Evolutionary conservation across 208 protist species (phyloP).

Genomic region (Wallacemonas sp.): DNA sequence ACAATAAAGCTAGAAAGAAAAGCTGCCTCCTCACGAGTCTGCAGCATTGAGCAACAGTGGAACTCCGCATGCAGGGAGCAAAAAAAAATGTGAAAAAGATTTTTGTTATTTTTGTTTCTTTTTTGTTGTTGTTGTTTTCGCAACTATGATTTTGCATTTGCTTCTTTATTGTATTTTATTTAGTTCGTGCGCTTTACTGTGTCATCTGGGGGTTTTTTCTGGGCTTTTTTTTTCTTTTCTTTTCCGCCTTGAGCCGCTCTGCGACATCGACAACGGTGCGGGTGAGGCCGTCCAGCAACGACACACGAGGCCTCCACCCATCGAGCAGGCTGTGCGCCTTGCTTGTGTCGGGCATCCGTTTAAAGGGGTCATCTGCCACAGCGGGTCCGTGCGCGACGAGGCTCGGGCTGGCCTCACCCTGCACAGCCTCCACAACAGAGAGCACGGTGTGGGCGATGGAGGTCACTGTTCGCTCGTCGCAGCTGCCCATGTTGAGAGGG

Average conservation of each 20-base stretch:
- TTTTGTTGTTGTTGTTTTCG: neutral
- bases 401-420: neutral
- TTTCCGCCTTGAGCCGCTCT: slow-evolving; percentile 12
- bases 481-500: slow-evolving; percentile 77
- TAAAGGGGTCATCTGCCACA: slow-evolving; percentile 56
- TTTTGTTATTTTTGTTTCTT: slow-evolving; percentile 1
- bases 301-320: slow-evolving; percentile 53
- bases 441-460: slow-evolving; percentile 56
- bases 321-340: slow-evolving; percentile 48
- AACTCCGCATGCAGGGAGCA: no score
- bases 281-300: slow-evolving; percentile 42
- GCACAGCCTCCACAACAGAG: slow-evolving; percentile 28
- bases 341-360: slow-evolving; percentile 60
- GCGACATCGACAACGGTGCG: slow-evolving; percentile 47
- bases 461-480: slow-evolving; percentile 62
- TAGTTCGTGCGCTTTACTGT: no score
- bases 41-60: no score
- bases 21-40: neutral
- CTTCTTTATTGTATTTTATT: no score
- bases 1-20: neutral
- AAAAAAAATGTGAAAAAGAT: no score
- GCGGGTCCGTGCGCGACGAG: slow-evolving; percentile 21
- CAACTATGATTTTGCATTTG: neutral
- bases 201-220: no score
- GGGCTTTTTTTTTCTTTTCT: neutral